Conservation (phyloP, 1,139 yeast genomes). For the Saccharomyces hybrid region DNA sequence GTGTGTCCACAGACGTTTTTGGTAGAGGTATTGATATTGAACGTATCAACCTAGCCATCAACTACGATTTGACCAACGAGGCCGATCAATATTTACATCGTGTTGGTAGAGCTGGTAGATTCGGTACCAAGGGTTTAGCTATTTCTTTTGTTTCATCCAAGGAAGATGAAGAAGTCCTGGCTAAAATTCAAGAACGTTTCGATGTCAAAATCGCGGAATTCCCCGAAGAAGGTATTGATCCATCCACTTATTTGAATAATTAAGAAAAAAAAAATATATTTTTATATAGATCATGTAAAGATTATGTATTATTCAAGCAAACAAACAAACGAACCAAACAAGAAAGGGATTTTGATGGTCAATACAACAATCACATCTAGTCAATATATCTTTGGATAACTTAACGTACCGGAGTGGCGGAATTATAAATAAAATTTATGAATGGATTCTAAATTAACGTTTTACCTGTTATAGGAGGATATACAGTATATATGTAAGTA, state of each 20-base stretch:
- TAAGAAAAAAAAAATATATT: constrained; percentile 29
- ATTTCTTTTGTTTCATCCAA: constrained; percentile 80
- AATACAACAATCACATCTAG: too few species aligned
- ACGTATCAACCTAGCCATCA: constrained; percentile 95
- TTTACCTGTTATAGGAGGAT: constrained; percentile 28
- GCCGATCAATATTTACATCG: constrained; percentile 98
- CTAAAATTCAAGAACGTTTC: constrained; percentile 92
- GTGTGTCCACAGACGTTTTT: constrained; percentile 96
- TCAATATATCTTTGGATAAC: too few species aligned
- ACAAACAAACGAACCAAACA: background rate
- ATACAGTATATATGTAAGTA: constrained; percentile 29
- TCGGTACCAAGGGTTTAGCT: constrained; percentile 98
- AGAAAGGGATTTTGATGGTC: constrained; percentile 1
- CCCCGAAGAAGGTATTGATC: constrained; percentile 98
- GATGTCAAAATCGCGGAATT: constrained; percentile 91
- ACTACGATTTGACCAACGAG: constrained; percentile 82
- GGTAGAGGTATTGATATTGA: constrained; percentile 99
- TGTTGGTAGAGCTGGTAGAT: constrained; percentile 99
- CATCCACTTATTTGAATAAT: constrained; percentile 96
- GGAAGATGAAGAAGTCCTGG: constrained; percentile 85
- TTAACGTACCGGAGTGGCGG: too few species aligned
- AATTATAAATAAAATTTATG: background rate
- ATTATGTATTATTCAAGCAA: background rate
- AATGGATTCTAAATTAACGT: constrained; percentile 3
- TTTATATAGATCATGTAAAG: constrained; percentile 1